Percentiles rank a stretch among this genome's conserved stretches.
These are phyloP conservation scores for slime mould (Dictyostelium discoideum) DNA, from an alignment of 78 protist genomes.

Conservation along the genomic window DNA sequence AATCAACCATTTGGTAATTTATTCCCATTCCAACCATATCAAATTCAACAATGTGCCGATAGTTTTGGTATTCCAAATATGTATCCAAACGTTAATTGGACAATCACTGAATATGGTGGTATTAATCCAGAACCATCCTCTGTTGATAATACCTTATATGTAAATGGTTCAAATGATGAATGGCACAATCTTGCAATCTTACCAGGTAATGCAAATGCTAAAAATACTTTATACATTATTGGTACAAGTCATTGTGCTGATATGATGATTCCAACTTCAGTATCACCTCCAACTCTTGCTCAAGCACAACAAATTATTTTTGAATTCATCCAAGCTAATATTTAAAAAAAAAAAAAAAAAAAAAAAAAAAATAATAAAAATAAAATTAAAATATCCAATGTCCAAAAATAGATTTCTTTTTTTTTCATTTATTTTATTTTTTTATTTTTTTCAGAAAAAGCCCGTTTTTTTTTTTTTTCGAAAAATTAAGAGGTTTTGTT, in stretches of 20 bases:
- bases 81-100: slow-evolving; percentile 56
- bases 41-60: slow-evolving; percentile 32
- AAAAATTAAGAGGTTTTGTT: no score
- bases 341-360: background rate
- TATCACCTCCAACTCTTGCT: slow-evolving; percentile 42
- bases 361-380: background rate
- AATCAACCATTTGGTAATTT: slow-evolving; percentile 70
- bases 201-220: background rate
- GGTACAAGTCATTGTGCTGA: slow-evolving; percentile 82
- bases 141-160: slow-evolving; percentile 28
- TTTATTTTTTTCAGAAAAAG: no score
- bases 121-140: slow-evolving; percentile 65
- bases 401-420: no score
- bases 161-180: slow-evolving; percentile 74
- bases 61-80: slow-evolving; percentile 40
- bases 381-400: no score
- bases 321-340: background rate
- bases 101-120: slow-evolving; percentile 85
- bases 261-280: slow-evolving; percentile 68
- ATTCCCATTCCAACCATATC: slow-evolving; percentile 12
- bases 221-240: slow-evolving; percentile 6
- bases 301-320: slow-evolving; percentile 47
- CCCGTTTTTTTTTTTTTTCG: no score
- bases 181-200: slow-evolving; percentile 80
- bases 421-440: no score